Evolutionary conservation across 345 rosid genomes (phyloP).

Genomic region (Citrus glauca): DNA sequence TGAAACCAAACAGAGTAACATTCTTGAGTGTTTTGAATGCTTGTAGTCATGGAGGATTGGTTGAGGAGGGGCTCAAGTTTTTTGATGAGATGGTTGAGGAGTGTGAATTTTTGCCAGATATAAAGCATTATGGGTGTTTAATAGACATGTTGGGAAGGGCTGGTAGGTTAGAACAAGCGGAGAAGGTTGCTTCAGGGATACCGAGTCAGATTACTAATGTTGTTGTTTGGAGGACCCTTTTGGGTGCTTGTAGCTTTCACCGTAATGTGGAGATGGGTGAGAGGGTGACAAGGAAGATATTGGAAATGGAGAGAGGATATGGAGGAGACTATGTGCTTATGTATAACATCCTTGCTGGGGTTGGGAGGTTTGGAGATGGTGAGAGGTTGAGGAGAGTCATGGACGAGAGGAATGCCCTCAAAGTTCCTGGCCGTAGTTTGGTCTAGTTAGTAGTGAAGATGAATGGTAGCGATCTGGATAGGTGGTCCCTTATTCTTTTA

Average conservation of each 20-base stretch:
- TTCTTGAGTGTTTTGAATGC: constrained; percentile 75
- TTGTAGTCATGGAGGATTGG: constrained; percentile 85
- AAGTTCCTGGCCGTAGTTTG: constrained; percentile 56
- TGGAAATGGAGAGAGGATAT: constrained; percentile 63
- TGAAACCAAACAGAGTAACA: constrained; percentile 65
- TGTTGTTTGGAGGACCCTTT: constrained; percentile 77
- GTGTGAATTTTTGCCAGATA: constrained; percentile 46
- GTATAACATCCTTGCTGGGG: constrained; percentile 60
- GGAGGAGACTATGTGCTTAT: constrained; percentile 84
- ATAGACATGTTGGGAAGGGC: constrained; percentile 79
- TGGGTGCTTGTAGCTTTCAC: constrained; percentile 79
- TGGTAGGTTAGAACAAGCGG: constrained; percentile 80
- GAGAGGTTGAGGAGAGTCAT: constrained; percentile 50
- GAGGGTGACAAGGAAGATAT: constrained; percentile 57
- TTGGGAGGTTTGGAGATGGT: constrained; percentile 64
- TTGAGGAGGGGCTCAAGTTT: constrained; percentile 61
- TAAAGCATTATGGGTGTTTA: constrained; percentile 75
- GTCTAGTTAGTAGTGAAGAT: constrained; percentile 6
- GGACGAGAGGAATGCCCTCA: constrained; percentile 49
- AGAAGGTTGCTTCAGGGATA: constrained; percentile 56
- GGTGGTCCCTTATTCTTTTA: background rate
- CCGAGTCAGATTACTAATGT: constrained; percentile 43
- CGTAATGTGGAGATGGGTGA: constrained; percentile 69
- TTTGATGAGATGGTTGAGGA: constrained; percentile 56
- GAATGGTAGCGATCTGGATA: background rate